phyloP scores from a whole-genome alignment of 192 early-diverging fungal genomes.

The Coemansia sp. region DNA sequence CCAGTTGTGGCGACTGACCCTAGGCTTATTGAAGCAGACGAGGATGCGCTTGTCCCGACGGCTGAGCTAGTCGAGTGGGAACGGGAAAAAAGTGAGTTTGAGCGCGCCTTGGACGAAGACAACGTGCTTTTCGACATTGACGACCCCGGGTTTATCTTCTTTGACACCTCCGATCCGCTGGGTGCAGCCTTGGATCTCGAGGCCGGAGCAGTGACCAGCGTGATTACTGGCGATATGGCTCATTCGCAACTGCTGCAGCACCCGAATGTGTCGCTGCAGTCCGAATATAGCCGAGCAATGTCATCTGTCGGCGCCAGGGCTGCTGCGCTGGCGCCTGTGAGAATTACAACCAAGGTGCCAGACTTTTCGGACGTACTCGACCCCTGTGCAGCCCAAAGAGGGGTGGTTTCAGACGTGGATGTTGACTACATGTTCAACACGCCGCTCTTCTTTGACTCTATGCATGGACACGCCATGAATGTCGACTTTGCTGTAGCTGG shows the following conservation, averaged over 20 bases:
- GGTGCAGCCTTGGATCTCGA: neutral
- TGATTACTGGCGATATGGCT: neutral
- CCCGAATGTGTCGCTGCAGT: neutral
- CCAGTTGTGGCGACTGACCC: slow-evolving; percentile 24
- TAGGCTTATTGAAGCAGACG: slow-evolving; percentile 25
- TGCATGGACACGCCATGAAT: slow-evolving; percentile 3
- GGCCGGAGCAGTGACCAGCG: neutral
- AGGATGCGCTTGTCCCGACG: slow-evolving; percentile 41
- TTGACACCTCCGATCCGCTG: slow-evolving; percentile 24
- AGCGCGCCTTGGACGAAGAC: slow-evolving; percentile 53
- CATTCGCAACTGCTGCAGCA: neutral
- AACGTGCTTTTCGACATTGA: slow-evolving; percentile 53
- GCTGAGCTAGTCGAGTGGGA: slow-evolving; percentile 47
- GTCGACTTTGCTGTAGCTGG: slow-evolving; percentile 14
- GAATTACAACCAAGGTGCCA: slow-evolving; percentile 40
- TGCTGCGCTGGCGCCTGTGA: slow-evolving; percentile 31
- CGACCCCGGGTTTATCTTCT: slow-evolving; percentile 52
- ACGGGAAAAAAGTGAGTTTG: slow-evolving; percentile 48
- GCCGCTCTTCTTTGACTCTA: slow-evolving; percentile 28
- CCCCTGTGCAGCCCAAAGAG: neutral
- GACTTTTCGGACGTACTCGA: slow-evolving; percentile 43
- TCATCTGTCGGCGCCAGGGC: slow-evolving; percentile 3
- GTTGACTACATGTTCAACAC: slow-evolving; percentile 33
- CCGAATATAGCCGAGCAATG: slow-evolving; percentile 1
- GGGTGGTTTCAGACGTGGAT: slow-evolving; percentile 17